Evolutionary conservation across 441 rosid genomes (phyloP).

Genomic region (Erodium chrysanthum): DNA sequence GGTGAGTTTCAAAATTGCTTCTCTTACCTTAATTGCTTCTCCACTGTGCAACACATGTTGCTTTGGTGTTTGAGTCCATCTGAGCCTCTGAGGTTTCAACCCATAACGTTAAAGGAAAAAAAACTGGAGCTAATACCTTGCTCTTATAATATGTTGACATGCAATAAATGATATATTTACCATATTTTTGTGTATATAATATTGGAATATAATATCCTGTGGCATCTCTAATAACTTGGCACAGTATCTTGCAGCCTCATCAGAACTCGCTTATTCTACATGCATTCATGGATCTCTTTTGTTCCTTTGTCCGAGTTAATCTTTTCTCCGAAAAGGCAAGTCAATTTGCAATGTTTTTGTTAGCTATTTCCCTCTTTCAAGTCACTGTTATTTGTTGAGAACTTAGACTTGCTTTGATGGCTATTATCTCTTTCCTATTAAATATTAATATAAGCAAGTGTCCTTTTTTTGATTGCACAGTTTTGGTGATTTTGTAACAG

Average conservation of each 20-base stretch:
- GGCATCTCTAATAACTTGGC: slow-evolving; percentile 52
- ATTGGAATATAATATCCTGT: slow-evolving; percentile 15
- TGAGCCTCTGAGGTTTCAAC: background rate
- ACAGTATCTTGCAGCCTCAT: slow-evolving; percentile 90
- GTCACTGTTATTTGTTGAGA: slow-evolving; percentile 16
- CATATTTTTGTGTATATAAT: background rate
- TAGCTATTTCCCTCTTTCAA: background rate
- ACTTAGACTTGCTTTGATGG: slow-evolving; percentile 4
- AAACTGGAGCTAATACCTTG: background rate
- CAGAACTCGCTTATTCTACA: slow-evolving; percentile 95
- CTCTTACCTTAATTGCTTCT: slow-evolving; percentile 10
- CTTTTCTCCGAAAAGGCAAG: slow-evolving; percentile 93
- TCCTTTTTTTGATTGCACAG: slow-evolving; percentile 17
- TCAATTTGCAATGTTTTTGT: slow-evolving; percentile 13
- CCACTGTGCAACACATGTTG: background rate
- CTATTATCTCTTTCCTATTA: background rate
- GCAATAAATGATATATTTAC: background rate
- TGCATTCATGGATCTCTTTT: slow-evolving; percentile 96
- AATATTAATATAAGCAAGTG: background rate
- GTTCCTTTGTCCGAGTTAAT: slow-evolving; percentile 87
- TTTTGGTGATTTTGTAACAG: slow-evolving; percentile 37
- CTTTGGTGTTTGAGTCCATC: background rate
- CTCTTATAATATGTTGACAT: background rate
- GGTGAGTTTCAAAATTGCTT: slow-evolving; percentile 47
- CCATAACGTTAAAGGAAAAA: background rate